These are phyloP conservation scores for Scopulariopsis brevicaulis DNA, from an alignment of 2,329 filamentous ascomycete genomes.

Conservation along the genomic window DNA sequence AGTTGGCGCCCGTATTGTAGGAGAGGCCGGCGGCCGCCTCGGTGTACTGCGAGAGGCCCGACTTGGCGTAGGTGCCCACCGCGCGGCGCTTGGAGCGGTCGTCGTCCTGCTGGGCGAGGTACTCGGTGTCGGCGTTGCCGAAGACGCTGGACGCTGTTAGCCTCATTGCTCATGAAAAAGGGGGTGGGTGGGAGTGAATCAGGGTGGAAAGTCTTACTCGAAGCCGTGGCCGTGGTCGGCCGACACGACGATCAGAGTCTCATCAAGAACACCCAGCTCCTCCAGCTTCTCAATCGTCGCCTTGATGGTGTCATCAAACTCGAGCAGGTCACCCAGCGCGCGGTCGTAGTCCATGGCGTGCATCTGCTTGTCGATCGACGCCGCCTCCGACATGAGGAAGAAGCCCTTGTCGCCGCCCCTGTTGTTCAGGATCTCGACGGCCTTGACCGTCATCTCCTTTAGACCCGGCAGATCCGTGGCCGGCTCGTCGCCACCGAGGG, in stretches of 20 bases:
- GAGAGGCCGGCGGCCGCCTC: conserved; percentile 43
- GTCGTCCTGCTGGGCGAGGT: conserved; percentile 51
- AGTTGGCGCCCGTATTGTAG: conserved; percentile 64
- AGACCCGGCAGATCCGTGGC: conserved; percentile 70
- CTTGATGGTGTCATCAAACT: conserved; percentile 73
- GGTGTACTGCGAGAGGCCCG: conserved; percentile 67
- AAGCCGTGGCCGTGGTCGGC: conserved; percentile 89
- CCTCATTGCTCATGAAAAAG: not conserved
- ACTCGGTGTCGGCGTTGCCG: conserved; percentile 70
- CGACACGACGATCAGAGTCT: conserved; percentile 70
- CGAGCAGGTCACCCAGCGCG: conserved; percentile 71
- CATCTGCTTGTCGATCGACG: conserved; percentile 86
- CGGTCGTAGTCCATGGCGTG: conserved; percentile 77
- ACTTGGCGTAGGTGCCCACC: conserved; percentile 61
- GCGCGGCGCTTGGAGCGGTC: conserved; percentile 67
- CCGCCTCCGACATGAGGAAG: conserved; percentile 82
- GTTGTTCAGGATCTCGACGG: conserved; percentile 64
- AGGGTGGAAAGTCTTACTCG: too few species aligned
- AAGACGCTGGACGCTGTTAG: conserved; percentile 40
- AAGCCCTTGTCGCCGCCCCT: conserved; percentile 60
- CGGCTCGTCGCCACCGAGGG: conserved; percentile 49
- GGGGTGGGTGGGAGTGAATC: too few species aligned
- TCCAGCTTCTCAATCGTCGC: conserved; percentile 63
- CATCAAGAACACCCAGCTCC: conserved; percentile 53
- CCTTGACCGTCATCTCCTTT: conserved; percentile 85